phyloP scores from a whole-genome alignment of 768 basidiomycete species.

The Cyclocybe cylindracea region DNA sequence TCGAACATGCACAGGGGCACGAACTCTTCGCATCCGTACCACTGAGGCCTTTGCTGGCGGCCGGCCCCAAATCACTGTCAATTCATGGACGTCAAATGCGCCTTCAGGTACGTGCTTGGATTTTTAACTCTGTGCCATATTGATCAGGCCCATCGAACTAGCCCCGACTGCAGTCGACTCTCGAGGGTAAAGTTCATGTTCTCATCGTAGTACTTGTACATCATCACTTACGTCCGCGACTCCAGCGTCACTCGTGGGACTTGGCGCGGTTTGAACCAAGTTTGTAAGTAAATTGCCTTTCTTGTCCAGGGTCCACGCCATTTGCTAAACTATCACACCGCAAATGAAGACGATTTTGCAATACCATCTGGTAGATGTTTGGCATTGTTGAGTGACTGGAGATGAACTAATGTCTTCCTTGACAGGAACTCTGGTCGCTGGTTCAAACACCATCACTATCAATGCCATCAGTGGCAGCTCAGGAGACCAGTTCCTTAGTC shows the following conservation, averaged over 20 bases:
- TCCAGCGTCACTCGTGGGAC: constrained; percentile 49
- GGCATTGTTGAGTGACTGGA: not conserved
- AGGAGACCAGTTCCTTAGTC: constrained; percentile 44
- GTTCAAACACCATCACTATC: constrained; percentile 44
- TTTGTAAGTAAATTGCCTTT: constrained; percentile 30
- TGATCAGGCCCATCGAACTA: constrained; percentile 6
- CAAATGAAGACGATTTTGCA: constrained; percentile 35
- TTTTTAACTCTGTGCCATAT: not conserved
- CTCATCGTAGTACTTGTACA: not conserved
- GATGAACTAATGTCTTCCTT: not conserved
- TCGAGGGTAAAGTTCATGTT: constrained; percentile 34
- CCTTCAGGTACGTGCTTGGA: constrained; percentile 32
- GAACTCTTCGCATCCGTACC: constrained; percentile 46
- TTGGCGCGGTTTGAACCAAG: constrained; percentile 47
- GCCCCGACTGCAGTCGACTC: constrained; percentile 42
- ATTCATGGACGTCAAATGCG: constrained; percentile 41
- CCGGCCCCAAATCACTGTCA: constrained; percentile 45
- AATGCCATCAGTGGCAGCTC: constrained; percentile 44
- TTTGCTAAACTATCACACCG: not conserved
- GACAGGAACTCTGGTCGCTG: constrained; percentile 34
- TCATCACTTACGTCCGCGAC: not conserved
- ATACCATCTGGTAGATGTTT: constrained; percentile 38
- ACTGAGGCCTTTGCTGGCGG: constrained; percentile 49
- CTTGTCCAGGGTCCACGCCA: not conserved
- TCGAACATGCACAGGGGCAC: constrained; percentile 31